A percentile compares a stretch with the other conserved stretches of the same genome.
Conservation (phyloP, 192 early-diverging fungal species). For the Geranomyces michiganensis region DNA sequence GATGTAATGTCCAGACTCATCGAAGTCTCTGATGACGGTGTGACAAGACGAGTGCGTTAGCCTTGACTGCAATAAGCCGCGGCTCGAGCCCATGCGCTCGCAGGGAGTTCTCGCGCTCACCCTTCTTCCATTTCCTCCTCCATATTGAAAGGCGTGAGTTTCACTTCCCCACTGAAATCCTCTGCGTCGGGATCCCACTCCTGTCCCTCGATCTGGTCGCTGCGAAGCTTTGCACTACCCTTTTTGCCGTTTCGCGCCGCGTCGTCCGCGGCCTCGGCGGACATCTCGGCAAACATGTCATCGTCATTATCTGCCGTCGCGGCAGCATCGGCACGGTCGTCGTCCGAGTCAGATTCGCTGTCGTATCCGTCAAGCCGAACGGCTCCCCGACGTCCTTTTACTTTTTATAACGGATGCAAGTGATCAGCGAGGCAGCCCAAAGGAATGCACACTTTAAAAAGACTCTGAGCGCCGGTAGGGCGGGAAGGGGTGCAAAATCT, state of each 20-base stretch:
- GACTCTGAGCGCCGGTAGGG: too few relatives aligned
- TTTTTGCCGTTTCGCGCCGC: slow-evolving; percentile 7
- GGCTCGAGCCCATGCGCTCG: too few relatives aligned
- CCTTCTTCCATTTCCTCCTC: slow-evolving; percentile 62
- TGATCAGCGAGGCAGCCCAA: neutral
- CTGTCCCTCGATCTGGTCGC: slow-evolving; percentile 34
- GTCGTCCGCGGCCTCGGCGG: neutral
- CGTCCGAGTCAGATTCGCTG: slow-evolving; percentile 43
- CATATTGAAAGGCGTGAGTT: slow-evolving; percentile 63
- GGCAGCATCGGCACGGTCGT: slow-evolving; percentile 14
- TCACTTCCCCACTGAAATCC: slow-evolving; percentile 32
- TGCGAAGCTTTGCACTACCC: slow-evolving; percentile 4
- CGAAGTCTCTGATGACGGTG: slow-evolving; percentile 43
- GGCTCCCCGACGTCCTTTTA: slow-evolving; percentile 18
- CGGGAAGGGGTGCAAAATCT: neutral
- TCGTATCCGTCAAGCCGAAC: slow-evolving; percentile 42
- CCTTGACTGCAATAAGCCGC: too few relatives aligned
- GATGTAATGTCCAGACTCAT: slow-evolving; percentile 57
- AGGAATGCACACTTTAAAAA: neutral
- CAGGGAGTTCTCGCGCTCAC: slow-evolving; percentile 26
- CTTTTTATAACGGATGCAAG: slow-evolving; percentile 2
- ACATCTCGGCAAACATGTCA: slow-evolving; percentile 48
- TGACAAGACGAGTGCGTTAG: too few relatives aligned
- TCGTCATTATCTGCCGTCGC: slow-evolving; percentile 31
- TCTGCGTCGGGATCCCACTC: slow-evolving; percentile 27